Percentiles rank a stretch among this genome's conserved stretches.
These are phyloP conservation scores for Cyathus striatus DNA, from an alignment of 768 basidiomycete genomes.

Conservation along the genomic window DNA sequence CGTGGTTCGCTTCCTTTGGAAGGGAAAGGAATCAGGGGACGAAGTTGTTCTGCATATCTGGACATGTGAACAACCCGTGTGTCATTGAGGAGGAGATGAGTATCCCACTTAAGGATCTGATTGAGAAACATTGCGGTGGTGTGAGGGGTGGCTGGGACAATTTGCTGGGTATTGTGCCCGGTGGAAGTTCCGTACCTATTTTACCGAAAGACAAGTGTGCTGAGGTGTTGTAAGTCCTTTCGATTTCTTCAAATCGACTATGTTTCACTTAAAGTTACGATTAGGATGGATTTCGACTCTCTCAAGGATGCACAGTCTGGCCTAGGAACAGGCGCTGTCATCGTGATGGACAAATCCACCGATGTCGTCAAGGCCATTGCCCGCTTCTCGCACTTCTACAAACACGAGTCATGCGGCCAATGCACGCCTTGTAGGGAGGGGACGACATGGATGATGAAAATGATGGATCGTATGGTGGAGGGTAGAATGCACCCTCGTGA, in stretches of 20 bases:
- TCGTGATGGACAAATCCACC: slow-evolving; percentile 98
- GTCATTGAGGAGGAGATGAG: slow-evolving; percentile 99
- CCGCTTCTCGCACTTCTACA: slow-evolving; percentile 95
- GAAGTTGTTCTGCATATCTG: slow-evolving; percentile 95
- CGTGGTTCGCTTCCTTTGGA: slow-evolving; percentile 93
- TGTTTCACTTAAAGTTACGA: slow-evolving; percentile 3
- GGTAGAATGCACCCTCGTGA: slow-evolving; percentile 89
- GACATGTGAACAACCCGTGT: slow-evolving; percentile 97
- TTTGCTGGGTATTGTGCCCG: slow-evolving; percentile 92
- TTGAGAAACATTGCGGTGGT: slow-evolving; percentile 97
- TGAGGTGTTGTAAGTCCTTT: slow-evolving; percentile 73
- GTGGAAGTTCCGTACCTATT: slow-evolving; percentile 92
- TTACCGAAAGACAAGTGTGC: slow-evolving; percentile 78
- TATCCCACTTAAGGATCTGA: slow-evolving; percentile 86
- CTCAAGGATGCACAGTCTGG: slow-evolving; percentile 95
- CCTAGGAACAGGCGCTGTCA: slow-evolving; percentile 96
- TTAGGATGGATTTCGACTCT: slow-evolving; percentile 96
- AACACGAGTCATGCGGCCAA: slow-evolving; percentile 97
- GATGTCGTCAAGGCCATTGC: slow-evolving; percentile 94
- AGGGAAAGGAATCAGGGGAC: slow-evolving; percentile 91
- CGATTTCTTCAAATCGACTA: not conserved
- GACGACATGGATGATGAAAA: slow-evolving; percentile 99
- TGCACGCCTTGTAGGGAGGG: slow-evolving; percentile 94
- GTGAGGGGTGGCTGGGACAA: slow-evolving; percentile 96
- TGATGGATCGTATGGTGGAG: slow-evolving; percentile 97